Conservation (phyloP, 805 yeast genomes). For the Metschnikowia matae region DNA sequence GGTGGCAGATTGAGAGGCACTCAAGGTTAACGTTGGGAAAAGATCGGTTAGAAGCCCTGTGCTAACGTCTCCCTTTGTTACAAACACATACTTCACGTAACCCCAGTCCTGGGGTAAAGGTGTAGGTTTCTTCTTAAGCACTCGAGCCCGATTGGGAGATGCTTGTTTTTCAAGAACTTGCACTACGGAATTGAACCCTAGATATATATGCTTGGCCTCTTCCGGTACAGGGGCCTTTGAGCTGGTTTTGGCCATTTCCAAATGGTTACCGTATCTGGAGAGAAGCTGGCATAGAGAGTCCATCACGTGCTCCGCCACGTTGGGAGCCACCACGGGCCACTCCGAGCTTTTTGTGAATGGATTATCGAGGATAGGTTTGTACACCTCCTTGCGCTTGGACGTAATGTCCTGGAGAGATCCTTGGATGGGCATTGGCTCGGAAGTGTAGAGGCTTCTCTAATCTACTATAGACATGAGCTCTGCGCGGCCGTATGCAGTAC, state of each 20-base stretch:
- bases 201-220: constrained; percentile 22
- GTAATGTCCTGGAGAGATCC: constrained; percentile 49
- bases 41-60: constrained; percentile 51
- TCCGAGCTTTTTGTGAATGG: constrained; percentile 48
- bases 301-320: constrained; percentile 10
- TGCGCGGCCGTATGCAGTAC: constrained; percentile 2
- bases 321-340: constrained; percentile 14
- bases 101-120: neutral
- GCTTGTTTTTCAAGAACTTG: constrained; percentile 44
- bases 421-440: neutral
- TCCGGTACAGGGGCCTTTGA: constrained; percentile 22
- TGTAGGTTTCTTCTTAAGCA: constrained; percentile 8
- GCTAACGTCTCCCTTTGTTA: constrained; percentile 53
- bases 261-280: constrained; percentile 14
- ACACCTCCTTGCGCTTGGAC: constrained; percentile 49
- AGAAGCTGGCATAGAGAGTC: constrained; percentile 14
- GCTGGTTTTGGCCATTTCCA: constrained; percentile 5
- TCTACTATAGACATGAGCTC: neutral
- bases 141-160: constrained; percentile 15
- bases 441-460: neutral
- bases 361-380: constrained; percentile 61
- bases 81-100: constrained; percentile 46
- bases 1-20: constrained; percentile 33
- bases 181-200: constrained; percentile 58
- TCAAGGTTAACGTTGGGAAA: constrained; percentile 52